Evolutionary conservation across 139 green algal species (phyloP), one percentile per base, ranked within the genome.

Genomic region (Closterium sp.): DNA sequence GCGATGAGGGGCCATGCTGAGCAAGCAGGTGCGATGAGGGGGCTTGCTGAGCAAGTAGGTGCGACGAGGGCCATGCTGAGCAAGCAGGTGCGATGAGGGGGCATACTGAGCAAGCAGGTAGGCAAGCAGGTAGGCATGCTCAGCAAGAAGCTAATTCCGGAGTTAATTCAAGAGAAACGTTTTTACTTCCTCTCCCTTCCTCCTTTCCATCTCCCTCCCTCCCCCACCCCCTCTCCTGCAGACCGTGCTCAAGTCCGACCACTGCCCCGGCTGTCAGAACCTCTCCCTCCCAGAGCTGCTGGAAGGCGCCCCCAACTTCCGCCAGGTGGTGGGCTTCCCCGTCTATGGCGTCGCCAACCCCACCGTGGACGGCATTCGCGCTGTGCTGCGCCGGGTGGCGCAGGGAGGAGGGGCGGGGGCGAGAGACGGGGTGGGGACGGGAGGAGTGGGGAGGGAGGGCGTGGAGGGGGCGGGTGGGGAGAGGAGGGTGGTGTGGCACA

Each of bases 241-340:
- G 91, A 98, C 97, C 76, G 97, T 98, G 36, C 95, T 99, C 25
- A 99, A 99, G 95, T 95, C 97, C 92, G 97, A 98, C 94, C 96
- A 98, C 94, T 98, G 97, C 93, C 91, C 93, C 23, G 94, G 95
- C 33, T 96, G 95, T 87, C 95, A 97, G 66, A 94, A 89, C 33
- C n/a, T 84, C 25, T 92, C 94, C 28, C 93, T 97, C 12, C 69
- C 85, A 3, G 81, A 30, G 96, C 96, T 0, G 95, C 95, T 93
- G 31, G 84, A 90, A 5, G 90, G 90, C 33, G 90, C 90, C n/a
- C 97, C 97, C 87, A 98, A 98, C 94, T 98, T 98, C 94, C 91
- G 97, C 25, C 92, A 92, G 38, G 86, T 94, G 35, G 9, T 28
- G 3, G 55, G 90, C 89, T 36, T 94, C n/a, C 88, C 33, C 91